Base-by-base conservation (phyloP, 1,284 basidiomycete genomes). In the Spongispora temasekensis region DNA sequence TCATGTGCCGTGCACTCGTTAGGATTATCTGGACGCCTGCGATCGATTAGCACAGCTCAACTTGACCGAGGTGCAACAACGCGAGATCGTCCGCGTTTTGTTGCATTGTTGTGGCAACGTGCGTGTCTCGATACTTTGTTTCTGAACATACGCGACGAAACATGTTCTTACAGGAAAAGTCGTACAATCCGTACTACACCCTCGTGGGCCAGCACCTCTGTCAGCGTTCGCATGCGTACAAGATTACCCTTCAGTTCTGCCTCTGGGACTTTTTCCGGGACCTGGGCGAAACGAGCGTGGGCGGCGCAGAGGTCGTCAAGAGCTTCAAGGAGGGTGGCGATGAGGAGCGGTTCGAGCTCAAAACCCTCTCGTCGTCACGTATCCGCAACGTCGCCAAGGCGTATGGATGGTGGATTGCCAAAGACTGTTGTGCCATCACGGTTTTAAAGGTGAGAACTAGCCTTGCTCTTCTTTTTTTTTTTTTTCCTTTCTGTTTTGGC, bases 261-360 rank as follows among this genome's bases (percentile, higher is more conserved):
- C 78, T 99, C 8, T 99, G 97, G 97, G 97, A 99, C 74, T 96
- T 98, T 71, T 77, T 99, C 35, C 90, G 97, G 12, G 93, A 94
- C 64, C 79, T 99, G 31, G 95, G 95, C 19, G 94, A 98, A 75
- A 85, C 80, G 19, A 83, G 79, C 42, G 92, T 96, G 32, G 94
- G 94, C 2, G 95, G 95, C 3, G 83, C 83, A 0, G 91, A 90
- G 67, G 80, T 93, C 53, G 80, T 94, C 66, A 91, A 90, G 70
- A 85, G 79, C 61, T 71, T 85, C 35, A 79, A 80, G 63, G 84
- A 83, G n/a, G n/a, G n/a, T 25, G 80, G 80, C 30, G 75, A 67
- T n/a, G 73, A 76, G 25, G 53, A 27, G 19, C 79, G 74, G 8
- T 82, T 83, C 55, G 80, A 83, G 50, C 65, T 80, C 46, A 82